Evolutionary conservation across 2,329 filamentous ascomycete genomes (phyloP), one percentile per base, ranked within the genome.

Genomic region (Colletotrichum ledebouriae): DNA sequence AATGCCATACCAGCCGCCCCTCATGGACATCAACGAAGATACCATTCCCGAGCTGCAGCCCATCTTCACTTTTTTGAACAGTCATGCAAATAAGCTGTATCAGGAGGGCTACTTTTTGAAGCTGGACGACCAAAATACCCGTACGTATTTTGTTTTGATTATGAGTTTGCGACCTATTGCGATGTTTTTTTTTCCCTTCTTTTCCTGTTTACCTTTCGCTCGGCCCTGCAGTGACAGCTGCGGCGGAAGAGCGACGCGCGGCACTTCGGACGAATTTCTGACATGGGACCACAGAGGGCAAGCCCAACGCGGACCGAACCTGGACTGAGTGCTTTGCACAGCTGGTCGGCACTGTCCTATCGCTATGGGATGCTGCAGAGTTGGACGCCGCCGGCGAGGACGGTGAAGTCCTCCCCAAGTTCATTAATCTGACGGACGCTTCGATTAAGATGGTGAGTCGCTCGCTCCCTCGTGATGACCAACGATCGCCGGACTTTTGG

Each of bases 271-370:
- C 47, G 29, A 60, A 20, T 34, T 47, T 49, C 64, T 59, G 47
- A 63, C 49, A 52, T 57, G 42, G 13, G 34, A 13, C 46, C 29
- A 44, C 78, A 97, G 94, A 95, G 80, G 96, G 96, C 58, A 90
- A 92, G 71, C 92, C 94, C 11, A 97, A 95, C 76, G 80, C 87
- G 47, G 94, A 98, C 79, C 87, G 96, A 74, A 93, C 90, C 72
- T 99, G 96, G 96, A 92, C 92, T 42, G 96, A 99, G 83, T 98
- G 94, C 80, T 99, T 98, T 81, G 94, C 95, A 49, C 96, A 98
- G 78, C 89, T 99, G 15, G 94, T 98, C 17, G 96, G 96, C 72
- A 98, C 96, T 1, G 93, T 98, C 15, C 83, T 99, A 65, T 98
- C 96, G 6, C 83, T 98, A 57, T 99, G 96, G 96, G 95, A 99